Base-by-base conservation (phyloP, 2,329 filamentous ascomycete species). In the Aspergillus pseudoviridinutans region DNA sequence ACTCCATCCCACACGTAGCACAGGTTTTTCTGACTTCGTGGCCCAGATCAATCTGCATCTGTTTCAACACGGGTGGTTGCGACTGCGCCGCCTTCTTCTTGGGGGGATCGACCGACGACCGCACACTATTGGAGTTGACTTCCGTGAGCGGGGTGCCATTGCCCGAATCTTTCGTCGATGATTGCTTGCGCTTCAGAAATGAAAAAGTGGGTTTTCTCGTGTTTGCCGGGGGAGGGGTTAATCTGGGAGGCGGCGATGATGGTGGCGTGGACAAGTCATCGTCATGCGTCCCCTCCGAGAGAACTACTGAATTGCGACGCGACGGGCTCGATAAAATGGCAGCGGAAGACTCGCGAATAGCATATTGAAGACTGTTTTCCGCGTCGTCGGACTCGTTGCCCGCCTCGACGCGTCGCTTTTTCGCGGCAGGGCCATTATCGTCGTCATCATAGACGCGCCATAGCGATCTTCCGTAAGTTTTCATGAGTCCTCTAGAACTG, bases 1-100 rank as follows among this genome's bases (percentile, higher is more conserved):
- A 89, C 54, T 86, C 83, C 86, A 89, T 89, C 1, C 84, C 83
- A 64, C 86, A 89, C 2, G 75, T 76, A 41, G 76, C 75, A 71
- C 86, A 89, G 10, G 80, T 83, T 62, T 82, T 82, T 50, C 82
- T 79, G 42, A 81, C 73, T 46, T 82, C 79, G 42, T 78, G 75
- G 2, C 83, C 84, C 12, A 87, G 74, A 63, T 85, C 83, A 58
- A 87, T 79, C 63, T 85, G 82, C 77, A 84, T 84, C 66, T 87
- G 85, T 51, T 80, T 80, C 58, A 86, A 65, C 7, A 68, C 67
- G 4, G 68, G 67, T 55, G 69, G 68, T 49, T 69, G 68, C 44
- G 67, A 67, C 50, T 66, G 60, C 49, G 60, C 57, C 53, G 56
- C 51, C 59, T 72, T 71, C 61, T 75, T 74, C 61, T 73, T 72